Evolutionary conservation across 345 rosid species (phyloP).

Genomic region (Salix caprea): DNA sequence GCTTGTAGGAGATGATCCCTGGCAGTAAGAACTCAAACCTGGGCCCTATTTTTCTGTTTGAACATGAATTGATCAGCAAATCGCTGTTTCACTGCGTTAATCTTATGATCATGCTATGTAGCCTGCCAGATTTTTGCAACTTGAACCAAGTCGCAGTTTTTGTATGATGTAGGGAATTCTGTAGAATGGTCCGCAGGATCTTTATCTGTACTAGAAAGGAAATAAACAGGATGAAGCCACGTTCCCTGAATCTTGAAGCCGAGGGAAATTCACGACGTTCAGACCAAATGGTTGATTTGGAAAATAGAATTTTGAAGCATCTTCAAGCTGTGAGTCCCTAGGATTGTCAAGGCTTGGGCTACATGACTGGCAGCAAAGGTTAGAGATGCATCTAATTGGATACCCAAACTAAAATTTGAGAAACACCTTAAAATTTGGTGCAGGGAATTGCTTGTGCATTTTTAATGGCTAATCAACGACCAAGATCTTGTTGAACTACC

Average conservation of each 20-base stretch:
- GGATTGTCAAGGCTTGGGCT: not conserved
- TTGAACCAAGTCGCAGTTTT: not conserved
- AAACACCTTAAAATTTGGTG: not conserved
- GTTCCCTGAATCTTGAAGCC: conserved; percentile 37
- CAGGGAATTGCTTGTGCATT: not conserved
- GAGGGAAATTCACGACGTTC: conserved; percentile 35
- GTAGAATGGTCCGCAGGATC: conserved; percentile 68
- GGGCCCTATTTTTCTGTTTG: not conserved
- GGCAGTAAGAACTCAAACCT: conserved; percentile 57
- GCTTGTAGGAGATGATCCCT: conserved; percentile 96
- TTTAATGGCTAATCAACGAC: not conserved
- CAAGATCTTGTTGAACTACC: not conserved
- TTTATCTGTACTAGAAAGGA: conserved; percentile 68
- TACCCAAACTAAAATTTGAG: not conserved
- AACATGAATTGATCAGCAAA: not conserved
- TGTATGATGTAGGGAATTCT: conserved; percentile 55
- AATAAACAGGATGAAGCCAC: conserved; percentile 70
- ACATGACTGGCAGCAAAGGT: not conserved
- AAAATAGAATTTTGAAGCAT: not conserved
- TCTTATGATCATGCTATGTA: not conserved
- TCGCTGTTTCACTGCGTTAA: not conserved
- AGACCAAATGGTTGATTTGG: conserved; percentile 10
- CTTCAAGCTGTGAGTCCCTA: not conserved
- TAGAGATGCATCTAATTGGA: not conserved
- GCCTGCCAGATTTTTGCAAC: not conserved